Evolutionary conservation across 179 eudicot genomes (phyloP).

Genomic region (Silene vulgaris): DNA sequence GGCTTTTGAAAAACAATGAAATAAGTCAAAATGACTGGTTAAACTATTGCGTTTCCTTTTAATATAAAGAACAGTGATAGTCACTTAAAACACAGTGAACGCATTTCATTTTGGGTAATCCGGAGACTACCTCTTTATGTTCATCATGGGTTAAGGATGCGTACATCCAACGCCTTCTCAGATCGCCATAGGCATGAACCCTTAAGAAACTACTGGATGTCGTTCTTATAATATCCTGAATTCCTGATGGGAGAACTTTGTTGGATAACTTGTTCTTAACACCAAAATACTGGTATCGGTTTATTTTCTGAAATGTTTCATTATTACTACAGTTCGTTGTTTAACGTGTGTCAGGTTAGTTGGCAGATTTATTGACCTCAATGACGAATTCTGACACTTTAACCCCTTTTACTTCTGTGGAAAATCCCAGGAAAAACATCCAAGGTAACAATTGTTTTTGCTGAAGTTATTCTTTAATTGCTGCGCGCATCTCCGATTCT

Average conservation of each 20-base stretch:
- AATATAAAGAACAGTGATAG: too few species aligned
- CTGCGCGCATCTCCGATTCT: not conserved
- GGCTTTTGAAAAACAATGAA: too few species aligned
- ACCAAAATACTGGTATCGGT: not conserved
- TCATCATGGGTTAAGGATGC: too few species aligned
- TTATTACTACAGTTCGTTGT: conserved; percentile 11
- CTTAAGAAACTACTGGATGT: too few species aligned
- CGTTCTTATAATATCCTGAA: too few species aligned
- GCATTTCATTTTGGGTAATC: too few species aligned
- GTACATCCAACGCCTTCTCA: too few species aligned
- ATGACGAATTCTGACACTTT: conserved; percentile 28
- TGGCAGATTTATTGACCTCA: conserved; percentile 28
- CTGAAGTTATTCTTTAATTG: not conserved
- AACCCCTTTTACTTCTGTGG: conserved; percentile 30
- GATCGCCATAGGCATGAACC: too few species aligned
- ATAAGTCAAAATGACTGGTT: too few species aligned
- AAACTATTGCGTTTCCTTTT: too few species aligned
- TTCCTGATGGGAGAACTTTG: not conserved
- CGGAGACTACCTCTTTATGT: too few species aligned
- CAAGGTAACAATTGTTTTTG: conserved; percentile 35
- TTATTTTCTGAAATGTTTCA: conserved; percentile 4
- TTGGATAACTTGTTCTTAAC: not conserved
- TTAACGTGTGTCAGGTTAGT: conserved; percentile 29
- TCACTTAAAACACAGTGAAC: too few species aligned
- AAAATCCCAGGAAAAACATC: conserved; percentile 61